phyloP scores from a whole-genome alignment of 2,329 filamentous ascomycete genomes.

The Xylariaceae sp. region DNA sequence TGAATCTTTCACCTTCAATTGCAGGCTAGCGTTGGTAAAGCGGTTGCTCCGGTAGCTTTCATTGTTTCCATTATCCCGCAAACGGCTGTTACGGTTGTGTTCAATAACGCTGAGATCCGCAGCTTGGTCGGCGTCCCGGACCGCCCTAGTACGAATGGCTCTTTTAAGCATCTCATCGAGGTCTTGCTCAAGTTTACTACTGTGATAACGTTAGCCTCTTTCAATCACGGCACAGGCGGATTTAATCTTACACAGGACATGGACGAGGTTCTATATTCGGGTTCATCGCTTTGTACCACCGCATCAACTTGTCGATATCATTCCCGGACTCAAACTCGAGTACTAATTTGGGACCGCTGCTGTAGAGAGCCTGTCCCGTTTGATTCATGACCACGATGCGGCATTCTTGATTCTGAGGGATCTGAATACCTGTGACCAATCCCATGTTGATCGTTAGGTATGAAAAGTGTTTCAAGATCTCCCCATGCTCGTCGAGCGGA shows the following conservation, averaged over 20 bases:
- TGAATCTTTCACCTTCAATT: constrained; percentile 20
- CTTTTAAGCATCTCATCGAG: constrained; percentile 11
- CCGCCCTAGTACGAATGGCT: constrained; percentile 6
- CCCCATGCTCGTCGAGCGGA: constrained; percentile 17
- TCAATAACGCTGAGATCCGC: constrained; percentile 24
- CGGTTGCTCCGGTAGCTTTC: too few species aligned
- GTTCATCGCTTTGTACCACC: not conserved
- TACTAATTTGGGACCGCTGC: constrained; percentile 17
- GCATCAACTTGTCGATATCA: constrained; percentile 21
- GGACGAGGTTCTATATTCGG: not conserved
- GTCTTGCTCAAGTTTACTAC: constrained; percentile 15
- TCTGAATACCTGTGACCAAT: constrained; percentile 7
- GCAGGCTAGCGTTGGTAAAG: not conserved
- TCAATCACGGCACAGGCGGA: not conserved
- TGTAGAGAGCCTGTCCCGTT: not conserved
- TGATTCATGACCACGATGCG: constrained; percentile 14
- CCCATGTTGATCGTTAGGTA: constrained; percentile 24
- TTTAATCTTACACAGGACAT: constrained; percentile 9
- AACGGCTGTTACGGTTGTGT: constrained; percentile 16
- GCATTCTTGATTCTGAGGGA: not conserved
- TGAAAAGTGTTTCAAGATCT: constrained; percentile 13
- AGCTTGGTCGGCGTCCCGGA: constrained; percentile 9
- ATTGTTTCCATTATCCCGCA: too few species aligned
- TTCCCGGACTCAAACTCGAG: constrained; percentile 21
- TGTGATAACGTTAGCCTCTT: constrained; percentile 11